Evolutionary conservation across 2,329 filamentous ascomycete genomes (phyloP).

Genomic region (Aureobasidium subglaciale): DNA sequence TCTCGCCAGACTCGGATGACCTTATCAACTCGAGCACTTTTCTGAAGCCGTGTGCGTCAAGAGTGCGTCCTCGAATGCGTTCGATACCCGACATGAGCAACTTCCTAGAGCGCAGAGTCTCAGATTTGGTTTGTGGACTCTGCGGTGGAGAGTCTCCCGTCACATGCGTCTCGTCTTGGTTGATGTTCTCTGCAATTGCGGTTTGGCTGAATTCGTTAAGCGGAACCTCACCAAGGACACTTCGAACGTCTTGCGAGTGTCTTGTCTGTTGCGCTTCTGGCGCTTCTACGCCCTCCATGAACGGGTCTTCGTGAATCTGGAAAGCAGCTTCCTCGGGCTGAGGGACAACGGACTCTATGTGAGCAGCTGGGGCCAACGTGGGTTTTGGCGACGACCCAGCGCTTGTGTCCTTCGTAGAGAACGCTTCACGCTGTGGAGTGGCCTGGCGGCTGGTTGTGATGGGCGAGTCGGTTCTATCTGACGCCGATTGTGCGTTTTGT

Average conservation of each 20-base stretch:
- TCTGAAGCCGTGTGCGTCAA: slow-evolving; percentile 77
- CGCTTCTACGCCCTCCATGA: slow-evolving; percentile 32
- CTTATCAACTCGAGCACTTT: slow-evolving; percentile 64
- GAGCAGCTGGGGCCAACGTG: background rate
- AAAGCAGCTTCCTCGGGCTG: slow-evolving; percentile 28
- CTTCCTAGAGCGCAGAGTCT: slow-evolving; percentile 42
- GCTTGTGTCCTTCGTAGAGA: slow-evolving; percentile 23
- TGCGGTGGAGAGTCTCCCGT: slow-evolving; percentile 14
- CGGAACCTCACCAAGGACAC: slow-evolving; percentile 44
- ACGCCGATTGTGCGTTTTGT: background rate
- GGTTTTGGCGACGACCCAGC: slow-evolving; percentile 25
- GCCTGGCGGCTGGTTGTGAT: slow-evolving; percentile 9
- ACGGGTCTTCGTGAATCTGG: slow-evolving; percentile 49
- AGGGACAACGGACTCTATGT: background rate
- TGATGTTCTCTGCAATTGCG: background rate
- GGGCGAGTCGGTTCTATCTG: slow-evolving; percentile 14
- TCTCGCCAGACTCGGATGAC: slow-evolving; percentile 54
- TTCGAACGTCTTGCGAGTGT: slow-evolving; percentile 28
- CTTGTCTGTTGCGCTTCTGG: slow-evolving; percentile 22
- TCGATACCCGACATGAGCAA: slow-evolving; percentile 68
- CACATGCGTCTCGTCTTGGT: background rate
- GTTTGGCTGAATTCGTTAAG: slow-evolving; percentile 34
- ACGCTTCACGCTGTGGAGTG: slow-evolving; percentile 17
- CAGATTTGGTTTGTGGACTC: slow-evolving; percentile 30
- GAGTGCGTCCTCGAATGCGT: slow-evolving; percentile 61